Conservation (phyloP, 2,329 filamentous ascomycete species). For the Fusarium azukiicola region DNA sequence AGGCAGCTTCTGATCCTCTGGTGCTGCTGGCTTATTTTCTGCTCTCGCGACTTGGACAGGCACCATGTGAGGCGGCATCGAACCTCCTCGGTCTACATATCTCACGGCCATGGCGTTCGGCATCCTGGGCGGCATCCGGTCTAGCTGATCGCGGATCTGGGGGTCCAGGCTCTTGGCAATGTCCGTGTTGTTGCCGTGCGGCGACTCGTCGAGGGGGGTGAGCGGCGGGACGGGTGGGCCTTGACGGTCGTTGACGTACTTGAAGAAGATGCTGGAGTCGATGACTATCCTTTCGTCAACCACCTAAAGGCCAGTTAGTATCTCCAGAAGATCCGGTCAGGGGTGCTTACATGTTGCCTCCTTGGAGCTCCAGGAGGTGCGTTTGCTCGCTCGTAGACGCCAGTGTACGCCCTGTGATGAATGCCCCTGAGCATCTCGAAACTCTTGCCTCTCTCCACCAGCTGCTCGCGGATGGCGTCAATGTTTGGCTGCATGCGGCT, state of each 20-base stretch:
- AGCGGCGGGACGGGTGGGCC: neutral
- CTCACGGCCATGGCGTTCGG: no score
- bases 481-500: neutral
- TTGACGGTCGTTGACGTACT: slow-evolving; percentile 2
- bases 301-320: neutral
- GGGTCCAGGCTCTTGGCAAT: neutral
- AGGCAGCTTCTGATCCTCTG: neutral
- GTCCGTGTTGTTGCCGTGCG: neutral
- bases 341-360: slow-evolving; percentile 14
- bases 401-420: slow-evolving; percentile 22
- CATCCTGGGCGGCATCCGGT: neutral
- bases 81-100: no score
- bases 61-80: neutral
- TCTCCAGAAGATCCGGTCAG: neutral
- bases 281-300: slow-evolving; percentile 20
- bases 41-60: neutral
- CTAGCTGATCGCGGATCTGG: neutral
- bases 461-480: neutral
- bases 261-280: slow-evolving; percentile 5
- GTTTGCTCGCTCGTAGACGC: neutral
- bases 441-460: neutral
- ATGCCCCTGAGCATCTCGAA: slow-evolving; percentile 24
- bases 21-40: neutral
- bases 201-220: neutral
- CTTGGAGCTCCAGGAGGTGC: neutral